Conservation (phyloP, 192 early-diverging fungal genomes). For the Chytriomyces hyalinus region DNA sequence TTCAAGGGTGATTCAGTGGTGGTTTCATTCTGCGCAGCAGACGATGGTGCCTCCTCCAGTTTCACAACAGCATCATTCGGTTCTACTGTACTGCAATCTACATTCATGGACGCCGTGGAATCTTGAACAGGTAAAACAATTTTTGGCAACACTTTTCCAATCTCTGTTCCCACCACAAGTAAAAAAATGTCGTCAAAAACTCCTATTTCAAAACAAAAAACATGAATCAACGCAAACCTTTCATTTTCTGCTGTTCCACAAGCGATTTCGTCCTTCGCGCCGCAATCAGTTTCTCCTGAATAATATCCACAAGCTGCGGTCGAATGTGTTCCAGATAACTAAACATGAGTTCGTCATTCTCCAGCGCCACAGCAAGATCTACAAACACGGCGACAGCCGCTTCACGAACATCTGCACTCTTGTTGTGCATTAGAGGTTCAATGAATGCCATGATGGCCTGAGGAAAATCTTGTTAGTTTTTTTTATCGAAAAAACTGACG, state of each 20-base stretch:
- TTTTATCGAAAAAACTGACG: too few relatives aligned
- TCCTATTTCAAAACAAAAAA: background rate
- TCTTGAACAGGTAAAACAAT: background rate
- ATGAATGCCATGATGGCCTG: slow-evolving; percentile 62
- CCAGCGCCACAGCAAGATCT: slow-evolving; percentile 24
- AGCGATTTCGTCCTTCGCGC: slow-evolving; percentile 5
- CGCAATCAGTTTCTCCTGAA: slow-evolving; percentile 30
- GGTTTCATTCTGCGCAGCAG: background rate
- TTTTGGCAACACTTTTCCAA: background rate
- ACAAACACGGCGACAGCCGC: slow-evolving; percentile 61
- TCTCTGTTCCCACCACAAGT: background rate
- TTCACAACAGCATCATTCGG: too few relatives aligned
- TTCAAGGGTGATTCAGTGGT: background rate
- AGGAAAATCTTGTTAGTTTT: too few relatives aligned
- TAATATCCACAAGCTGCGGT: slow-evolving; percentile 34
- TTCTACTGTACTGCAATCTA: too few relatives aligned
- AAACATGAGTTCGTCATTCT: slow-evolving; percentile 46
- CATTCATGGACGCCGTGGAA: too few relatives aligned
- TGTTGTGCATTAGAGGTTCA: slow-evolving; percentile 62
- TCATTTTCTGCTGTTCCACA: slow-evolving; percentile 27
- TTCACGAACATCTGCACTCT: slow-evolving; percentile 66
- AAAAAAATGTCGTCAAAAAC: background rate
- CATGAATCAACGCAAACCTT: background rate
- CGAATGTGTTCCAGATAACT: slow-evolving; percentile 29
- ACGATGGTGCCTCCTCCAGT: background rate